Conservation (phyloP, 2,329 filamentous ascomycete species). For the Chalaropsis thielavioides region DNA sequence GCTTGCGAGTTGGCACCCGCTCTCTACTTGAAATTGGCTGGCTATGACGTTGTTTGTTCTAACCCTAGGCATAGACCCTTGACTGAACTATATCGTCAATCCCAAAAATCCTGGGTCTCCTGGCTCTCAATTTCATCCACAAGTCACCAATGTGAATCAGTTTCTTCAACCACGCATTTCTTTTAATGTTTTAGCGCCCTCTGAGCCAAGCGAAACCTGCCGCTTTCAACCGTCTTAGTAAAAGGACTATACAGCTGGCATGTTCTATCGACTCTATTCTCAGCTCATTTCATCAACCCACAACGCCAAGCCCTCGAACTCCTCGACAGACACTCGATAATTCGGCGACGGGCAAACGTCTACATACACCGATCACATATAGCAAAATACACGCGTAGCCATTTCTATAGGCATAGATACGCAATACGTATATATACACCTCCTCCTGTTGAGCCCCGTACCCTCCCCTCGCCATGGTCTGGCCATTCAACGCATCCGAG, state of each 20-base stretch:
- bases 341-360: background rate
- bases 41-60: background rate
- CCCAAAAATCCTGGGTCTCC: background rate
- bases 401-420: background rate
- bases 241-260: background rate
- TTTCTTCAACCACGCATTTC: background rate
- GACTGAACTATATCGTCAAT: background rate
- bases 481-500: constrained; percentile 28
- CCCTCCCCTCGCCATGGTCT: constrained; percentile 25
- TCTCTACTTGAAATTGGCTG: background rate
- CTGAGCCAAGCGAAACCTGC: background rate
- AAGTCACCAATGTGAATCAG: background rate
- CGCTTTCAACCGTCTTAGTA: background rate
- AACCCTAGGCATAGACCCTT: background rate
- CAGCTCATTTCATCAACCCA: background rate
- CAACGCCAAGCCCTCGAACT: background rate
- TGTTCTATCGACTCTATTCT: background rate
- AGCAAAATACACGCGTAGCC: no score
- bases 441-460: background rate
- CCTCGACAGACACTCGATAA: background rate
- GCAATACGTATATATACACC: background rate
- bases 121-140: no score
- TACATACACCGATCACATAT: background rate
- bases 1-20: background rate
- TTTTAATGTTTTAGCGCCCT: background rate